Conservation (phyloP, 257 asterid genomes). For the Coffea eugenioides region DNA sequence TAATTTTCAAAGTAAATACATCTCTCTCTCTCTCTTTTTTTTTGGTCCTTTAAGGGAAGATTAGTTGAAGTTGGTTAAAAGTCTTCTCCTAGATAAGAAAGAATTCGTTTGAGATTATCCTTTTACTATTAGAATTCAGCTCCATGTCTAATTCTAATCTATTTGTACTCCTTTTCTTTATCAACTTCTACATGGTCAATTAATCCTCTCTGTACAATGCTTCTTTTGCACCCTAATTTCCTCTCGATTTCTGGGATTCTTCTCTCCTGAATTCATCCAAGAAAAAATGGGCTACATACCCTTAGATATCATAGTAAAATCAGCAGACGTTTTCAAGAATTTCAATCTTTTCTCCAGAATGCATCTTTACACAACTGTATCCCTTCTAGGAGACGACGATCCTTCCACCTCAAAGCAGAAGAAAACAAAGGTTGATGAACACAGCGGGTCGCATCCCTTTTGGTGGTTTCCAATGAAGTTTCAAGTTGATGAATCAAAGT, state of each 20-base stretch:
- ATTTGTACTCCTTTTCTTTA: neutral
- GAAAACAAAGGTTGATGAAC: slow-evolving; percentile 10
- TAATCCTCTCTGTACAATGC: neutral
- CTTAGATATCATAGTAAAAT: slow-evolving; percentile 16
- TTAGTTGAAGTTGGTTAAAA: too few species aligned
- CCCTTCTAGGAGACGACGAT: neutral
- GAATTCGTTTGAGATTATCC: neutral
- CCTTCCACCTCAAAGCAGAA: neutral
- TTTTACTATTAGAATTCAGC: neutral
- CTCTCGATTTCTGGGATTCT: neutral
- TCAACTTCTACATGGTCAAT: too few species aligned
- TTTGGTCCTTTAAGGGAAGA: too few species aligned
- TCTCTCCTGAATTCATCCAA: neutral
- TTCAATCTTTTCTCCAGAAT: slow-evolving; percentile 12
- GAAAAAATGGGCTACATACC: slow-evolving; percentile 12
- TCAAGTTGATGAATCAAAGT: slow-evolving; percentile 8
- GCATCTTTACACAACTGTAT: slow-evolving; percentile 23
- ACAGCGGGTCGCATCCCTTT: slow-evolving; percentile 19
- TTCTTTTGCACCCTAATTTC: neutral
- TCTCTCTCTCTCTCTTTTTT: too few species aligned
- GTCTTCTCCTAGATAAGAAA: too few species aligned
- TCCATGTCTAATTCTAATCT: neutral
- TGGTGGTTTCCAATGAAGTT: slow-evolving; percentile 21
- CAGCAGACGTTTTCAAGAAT: slow-evolving; percentile 25
- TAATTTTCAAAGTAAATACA: too few species aligned